phyloP scores from a whole-genome alignment of 2,329 filamentous ascomycete species.

The Fusarium lyarnte region DNA sequence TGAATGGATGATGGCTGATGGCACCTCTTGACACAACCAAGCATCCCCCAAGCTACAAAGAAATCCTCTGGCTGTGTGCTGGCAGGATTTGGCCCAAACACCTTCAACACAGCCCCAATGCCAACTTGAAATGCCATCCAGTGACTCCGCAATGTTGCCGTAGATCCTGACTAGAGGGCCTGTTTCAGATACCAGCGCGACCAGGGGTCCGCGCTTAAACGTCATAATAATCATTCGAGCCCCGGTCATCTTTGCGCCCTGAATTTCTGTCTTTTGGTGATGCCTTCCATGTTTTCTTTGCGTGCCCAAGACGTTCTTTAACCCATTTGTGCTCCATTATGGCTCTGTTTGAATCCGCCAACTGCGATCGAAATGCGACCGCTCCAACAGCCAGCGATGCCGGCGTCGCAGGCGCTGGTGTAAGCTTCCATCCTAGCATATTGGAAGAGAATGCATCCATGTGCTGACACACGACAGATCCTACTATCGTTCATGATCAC shows the following conservation, averaged over 20 bases:
- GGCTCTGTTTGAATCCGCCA: conserved; percentile 67
- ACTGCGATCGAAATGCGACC: conserved; percentile 65
- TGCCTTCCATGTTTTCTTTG: conserved; percentile 10
- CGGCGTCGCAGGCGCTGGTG: conserved; percentile 64
- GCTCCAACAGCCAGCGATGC: conserved; percentile 60
- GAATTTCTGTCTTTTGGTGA: conserved; percentile 15
- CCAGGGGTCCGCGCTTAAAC: conserved; percentile 45
- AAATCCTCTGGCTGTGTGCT: conserved; percentile 27
- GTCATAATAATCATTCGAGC: conserved; percentile 37
- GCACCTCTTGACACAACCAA: neutral
- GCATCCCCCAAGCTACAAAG: neutral
- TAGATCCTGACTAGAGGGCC: conserved; percentile 35
- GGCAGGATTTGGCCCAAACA: conserved; percentile 25
- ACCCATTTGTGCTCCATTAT: conserved; percentile 52
- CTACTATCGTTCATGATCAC: conserved; percentile 74
- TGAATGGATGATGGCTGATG: neutral
- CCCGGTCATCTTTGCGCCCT: conserved; percentile 27
- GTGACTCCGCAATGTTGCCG: conserved; percentile 23
- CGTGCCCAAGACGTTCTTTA: conserved; percentile 8
- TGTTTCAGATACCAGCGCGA: conserved; percentile 35
- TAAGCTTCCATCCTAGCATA: conserved; percentile 51
- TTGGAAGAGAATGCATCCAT: neutral
- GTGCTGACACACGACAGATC: conserved; percentile 35
- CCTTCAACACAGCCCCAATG: conserved; percentile 36
- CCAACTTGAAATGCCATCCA: conserved; percentile 38